Conservation (phyloP, 225 moss, liverwort and hornwort species). For the Anthoceros angustus region DNA sequence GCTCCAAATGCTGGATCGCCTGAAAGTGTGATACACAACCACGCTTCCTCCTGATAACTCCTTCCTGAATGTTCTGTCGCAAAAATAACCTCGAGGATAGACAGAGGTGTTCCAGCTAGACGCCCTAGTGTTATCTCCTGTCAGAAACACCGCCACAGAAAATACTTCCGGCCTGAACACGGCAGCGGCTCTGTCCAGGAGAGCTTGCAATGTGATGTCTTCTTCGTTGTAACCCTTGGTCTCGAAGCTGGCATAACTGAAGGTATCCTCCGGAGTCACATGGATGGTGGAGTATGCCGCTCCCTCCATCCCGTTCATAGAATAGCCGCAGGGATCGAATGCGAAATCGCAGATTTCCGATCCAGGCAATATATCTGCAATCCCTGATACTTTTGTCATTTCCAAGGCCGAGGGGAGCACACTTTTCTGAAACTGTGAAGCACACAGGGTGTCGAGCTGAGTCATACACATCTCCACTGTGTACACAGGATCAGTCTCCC, state of each 20-base stretch:
- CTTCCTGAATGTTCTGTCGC: conserved; percentile 57
- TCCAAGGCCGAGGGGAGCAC: conserved; percentile 28
- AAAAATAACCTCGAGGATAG: conserved; percentile 41
- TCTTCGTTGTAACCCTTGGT: conserved; percentile 56
- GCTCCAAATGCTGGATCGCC: conserved; percentile 8
- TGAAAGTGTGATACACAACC: conserved; percentile 58
- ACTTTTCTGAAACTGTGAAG: conserved; percentile 25
- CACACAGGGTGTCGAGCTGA: conserved; percentile 27
- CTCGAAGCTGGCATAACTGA: conserved; percentile 82
- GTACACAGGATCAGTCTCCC: conserved; percentile 20
- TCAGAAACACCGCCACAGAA: conserved; percentile 45
- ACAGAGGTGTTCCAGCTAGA: conserved; percentile 30
- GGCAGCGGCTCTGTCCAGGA: conserved; percentile 33
- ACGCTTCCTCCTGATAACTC: conserved; percentile 46
- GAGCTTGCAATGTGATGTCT: conserved; percentile 28
- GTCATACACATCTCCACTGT: conserved; percentile 91
- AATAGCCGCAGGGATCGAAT: conserved; percentile 79
- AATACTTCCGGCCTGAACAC: conserved; percentile 53
- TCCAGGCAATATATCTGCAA: conserved; percentile 35
- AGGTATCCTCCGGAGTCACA: conserved; percentile 61
- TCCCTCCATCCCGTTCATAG: conserved; percentile 68
- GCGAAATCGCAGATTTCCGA: conserved; percentile 65
- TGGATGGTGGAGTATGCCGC: conserved; percentile 74
- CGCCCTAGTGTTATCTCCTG: conserved; percentile 14
- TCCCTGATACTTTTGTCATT: conserved; percentile 43